Conservation (phyloP, 1,284 basidiomycete species). For the Cryptococcus floricola region DNA sequence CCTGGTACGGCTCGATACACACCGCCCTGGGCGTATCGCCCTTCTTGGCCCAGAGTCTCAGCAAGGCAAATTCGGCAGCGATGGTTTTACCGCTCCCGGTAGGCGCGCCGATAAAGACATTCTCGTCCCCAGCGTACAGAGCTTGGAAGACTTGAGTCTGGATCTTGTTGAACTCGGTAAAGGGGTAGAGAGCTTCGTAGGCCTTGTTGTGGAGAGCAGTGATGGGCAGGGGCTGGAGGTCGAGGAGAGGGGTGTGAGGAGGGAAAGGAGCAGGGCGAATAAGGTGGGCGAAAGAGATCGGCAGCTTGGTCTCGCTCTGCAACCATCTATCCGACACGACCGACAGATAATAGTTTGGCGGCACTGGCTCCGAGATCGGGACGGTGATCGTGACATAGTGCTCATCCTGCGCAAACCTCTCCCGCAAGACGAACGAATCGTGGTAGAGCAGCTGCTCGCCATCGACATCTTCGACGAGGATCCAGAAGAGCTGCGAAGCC, state of each 20-base stretch:
- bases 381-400: slow-evolving; percentile 93
- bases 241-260: slow-evolving; percentile 83
- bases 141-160: slow-evolving; percentile 99
- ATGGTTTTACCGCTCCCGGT: slow-evolving; percentile 97
- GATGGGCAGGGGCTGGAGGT: slow-evolving; percentile 85
- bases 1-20: slow-evolving; percentile 93
- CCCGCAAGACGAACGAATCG: slow-evolving; percentile 85
- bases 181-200: slow-evolving; percentile 80
- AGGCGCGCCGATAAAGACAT: slow-evolving; percentile 91
- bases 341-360: slow-evolving; percentile 96
- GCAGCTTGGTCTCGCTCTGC: slow-evolving; percentile 87
- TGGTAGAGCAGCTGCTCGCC: slow-evolving; percentile 94
- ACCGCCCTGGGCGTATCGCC: slow-evolving; percentile 84
- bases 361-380: slow-evolving; percentile 93
- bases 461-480: slow-evolving; percentile 94
- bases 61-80: slow-evolving; percentile 90
- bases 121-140: slow-evolving; percentile 91
- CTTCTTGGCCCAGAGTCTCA: slow-evolving; percentile 84
- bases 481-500: slow-evolving; percentile 80
- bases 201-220: slow-evolving; percentile 88
- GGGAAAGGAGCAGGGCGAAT: slow-evolving; percentile 98
- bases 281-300: slow-evolving; percentile 96
- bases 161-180: slow-evolving; percentile 93
- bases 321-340: slow-evolving; percentile 94
- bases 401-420: slow-evolving; percentile 87